Percentiles rank a stretch among this genome's conserved stretches.
phyloP scores from a whole-genome alignment of 805 yeast species.

The Candida maltosa region DNA sequence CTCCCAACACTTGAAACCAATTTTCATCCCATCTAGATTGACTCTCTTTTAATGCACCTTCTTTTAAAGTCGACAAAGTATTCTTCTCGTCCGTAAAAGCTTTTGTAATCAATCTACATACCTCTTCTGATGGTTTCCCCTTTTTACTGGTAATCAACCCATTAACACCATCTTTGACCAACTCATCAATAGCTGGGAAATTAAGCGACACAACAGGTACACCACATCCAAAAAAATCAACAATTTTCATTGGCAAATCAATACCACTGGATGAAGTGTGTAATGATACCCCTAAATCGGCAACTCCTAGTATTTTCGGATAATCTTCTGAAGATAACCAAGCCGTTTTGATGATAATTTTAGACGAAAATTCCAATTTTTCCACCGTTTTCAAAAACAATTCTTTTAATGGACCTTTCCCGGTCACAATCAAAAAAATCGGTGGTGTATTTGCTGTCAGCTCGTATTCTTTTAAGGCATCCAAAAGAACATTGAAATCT shows the following conservation, averaged over 20 bases:
- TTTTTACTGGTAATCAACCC: constrained; percentile 49
- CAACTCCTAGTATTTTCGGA: constrained; percentile 67
- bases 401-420: constrained; percentile 83
- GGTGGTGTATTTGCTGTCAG: constrained; percentile 42
- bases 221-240: constrained; percentile 95
- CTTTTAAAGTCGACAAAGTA: constrained; percentile 42
- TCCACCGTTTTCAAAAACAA: constrained; percentile 48
- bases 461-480: constrained; percentile 66
- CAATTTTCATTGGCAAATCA: constrained; percentile 95
- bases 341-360: constrained; percentile 56
- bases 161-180: constrained; percentile 65
- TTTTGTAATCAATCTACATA: constrained; percentile 21
- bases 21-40: constrained; percentile 67
- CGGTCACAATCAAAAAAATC: constrained; percentile 80
- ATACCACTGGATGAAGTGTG: constrained; percentile 91
- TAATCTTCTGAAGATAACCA: constrained; percentile 83
- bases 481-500: constrained; percentile 67
- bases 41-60: constrained; percentile 77
- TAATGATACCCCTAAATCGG: constrained; percentile 86
- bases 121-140: constrained; percentile 16
- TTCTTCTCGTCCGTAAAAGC: constrained; percentile 24
- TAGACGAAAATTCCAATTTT: constrained; percentile 31
- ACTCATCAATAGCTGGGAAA: constrained; percentile 75
- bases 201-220: constrained; percentile 80
- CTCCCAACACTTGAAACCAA: constrained; percentile 55